A percentile compares a stretch with the other conserved stretches of the same genome.
Evolutionary conservation across 2,329 filamentous ascomycete species (phyloP).

Genomic region (Xylariaceae sp.): DNA sequence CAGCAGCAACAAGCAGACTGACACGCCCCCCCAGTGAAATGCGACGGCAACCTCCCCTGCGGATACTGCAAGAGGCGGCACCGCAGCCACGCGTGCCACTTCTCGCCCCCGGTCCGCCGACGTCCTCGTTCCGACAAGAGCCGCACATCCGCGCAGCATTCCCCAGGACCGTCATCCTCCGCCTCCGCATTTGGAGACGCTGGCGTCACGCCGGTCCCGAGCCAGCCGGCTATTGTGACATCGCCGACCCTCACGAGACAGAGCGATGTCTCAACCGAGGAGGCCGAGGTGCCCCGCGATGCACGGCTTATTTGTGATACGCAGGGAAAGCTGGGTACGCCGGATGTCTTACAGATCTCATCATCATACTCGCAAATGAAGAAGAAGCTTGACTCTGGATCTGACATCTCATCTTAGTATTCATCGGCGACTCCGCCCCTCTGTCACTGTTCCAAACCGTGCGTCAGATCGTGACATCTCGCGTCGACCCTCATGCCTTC

Average conservation of each 20-base stretch:
- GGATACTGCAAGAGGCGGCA: slow-evolving; percentile 47
- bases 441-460: slow-evolving; percentile 56
- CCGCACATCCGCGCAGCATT: slow-evolving; percentile 10
- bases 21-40: slow-evolving; percentile 40
- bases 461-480: slow-evolving; percentile 48
- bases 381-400: background rate
- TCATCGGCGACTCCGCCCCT: slow-evolving; percentile 56
- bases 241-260: slow-evolving; percentile 15
- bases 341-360: too few relatives aligned
- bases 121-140: slow-evolving; percentile 33
- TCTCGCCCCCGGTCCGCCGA: slow-evolving; percentile 45
- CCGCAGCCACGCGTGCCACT: slow-evolving; percentile 44
- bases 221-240: background rate
- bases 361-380: background rate
- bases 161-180: slow-evolving; percentile 7
- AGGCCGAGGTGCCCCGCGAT: slow-evolving; percentile 54
- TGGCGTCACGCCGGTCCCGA: background rate
- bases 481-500: slow-evolving; percentile 49
- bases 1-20: background rate
- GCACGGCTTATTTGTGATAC: slow-evolving; percentile 51
- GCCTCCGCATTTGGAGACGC: background rate
- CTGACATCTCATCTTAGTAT: slow-evolving; percentile 32
- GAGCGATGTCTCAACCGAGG: slow-evolving; percentile 38
- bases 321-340: slow-evolving; percentile 48
- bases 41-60: slow-evolving; percentile 53